Base-by-base conservation (phyloP, 2,329 filamentous ascomycete species). In the Neofusicoccum kwambonambiense region DNA sequence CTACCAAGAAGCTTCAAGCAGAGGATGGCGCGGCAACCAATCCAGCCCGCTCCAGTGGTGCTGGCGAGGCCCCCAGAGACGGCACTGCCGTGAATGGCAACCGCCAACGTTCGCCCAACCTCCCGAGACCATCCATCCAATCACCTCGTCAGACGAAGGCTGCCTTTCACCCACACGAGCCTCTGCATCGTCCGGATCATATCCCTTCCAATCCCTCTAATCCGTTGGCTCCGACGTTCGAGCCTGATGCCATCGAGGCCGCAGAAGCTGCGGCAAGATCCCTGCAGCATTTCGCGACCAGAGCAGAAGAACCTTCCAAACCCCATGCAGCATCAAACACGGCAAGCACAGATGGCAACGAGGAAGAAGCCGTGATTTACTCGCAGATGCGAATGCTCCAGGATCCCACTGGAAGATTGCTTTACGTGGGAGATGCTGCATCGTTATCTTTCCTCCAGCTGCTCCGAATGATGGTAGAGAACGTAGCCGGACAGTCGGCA, bases 391-490 rank as follows among this genome's bases (percentile, higher is more conserved):
- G 85, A 67, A 86, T 89, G 84, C 76, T 89, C 44, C 81, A 86
- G 69, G 86, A 89, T 70, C 81, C 81, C 11, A 85, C 82, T 0
- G 85, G 86, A 9, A 80, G 84, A 69, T 75, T 87, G 39, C 77
- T 87, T 27, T 89, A 88, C 67, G 80, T 88, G 66, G 87, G 87
- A n/a, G 85, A 88, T 68, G 86, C 87, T 1, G 86, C 86, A 0
- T 85, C 85, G 0, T 76, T 89, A 5, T 86, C 87, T 0, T 88
- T 86, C 69, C 76, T 89, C 3, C 84, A 88, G 64, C 76, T 86
- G 50, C 82, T 89, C 17, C 84, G 87, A 9, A 84, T 85, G 76
- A 83, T 88, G 68, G 85, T 89, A 4, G 83, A 86, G 67, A 83
- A 77, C 8, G 80, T 81, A 35, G 79, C 79, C 17, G 87, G 87